These are phyloP conservation scores for Erodium moschatum DNA, from an alignment of 441 rosid species.

Conservation along the genomic window DNA sequence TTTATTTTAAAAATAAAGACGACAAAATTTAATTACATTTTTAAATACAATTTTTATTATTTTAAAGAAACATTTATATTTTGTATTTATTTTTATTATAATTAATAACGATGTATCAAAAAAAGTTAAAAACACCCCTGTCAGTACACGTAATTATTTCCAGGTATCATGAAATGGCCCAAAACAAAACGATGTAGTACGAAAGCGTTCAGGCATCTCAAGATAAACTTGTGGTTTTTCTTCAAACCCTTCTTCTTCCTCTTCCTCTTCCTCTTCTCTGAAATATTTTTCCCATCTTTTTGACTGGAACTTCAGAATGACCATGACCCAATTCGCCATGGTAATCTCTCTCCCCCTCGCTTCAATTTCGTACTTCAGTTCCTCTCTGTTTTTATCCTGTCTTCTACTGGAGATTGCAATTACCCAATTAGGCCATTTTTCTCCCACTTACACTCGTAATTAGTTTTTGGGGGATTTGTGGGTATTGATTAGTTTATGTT, in stretches of 20 bases:
- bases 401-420: not conserved
- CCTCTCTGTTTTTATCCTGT: not conserved
- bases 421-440: not conserved
- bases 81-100: no score
- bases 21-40: no score
- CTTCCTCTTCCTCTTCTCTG: not conserved
- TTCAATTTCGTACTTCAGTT: not conserved
- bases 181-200: constrained; percentile 1
- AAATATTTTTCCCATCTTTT: not conserved
- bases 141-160: no score
- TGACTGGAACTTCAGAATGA: constrained; percentile 14
- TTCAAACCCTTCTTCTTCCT: not conserved
- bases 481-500: not conserved
- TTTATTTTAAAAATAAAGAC: no score
- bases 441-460: not conserved
- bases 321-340: constrained; percentile 29
- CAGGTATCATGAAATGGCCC: not conserved
- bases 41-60: no score
- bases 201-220: constrained; percentile 4
- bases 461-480: not conserved
- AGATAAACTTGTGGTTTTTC: not conserved
- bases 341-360: constrained; percentile 13
- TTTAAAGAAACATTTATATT: no score
- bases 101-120: no score
- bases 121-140: no score